Evolutionary conservation across 805 yeast species (phyloP).

Genomic region (Candida jianshihensis): DNA sequence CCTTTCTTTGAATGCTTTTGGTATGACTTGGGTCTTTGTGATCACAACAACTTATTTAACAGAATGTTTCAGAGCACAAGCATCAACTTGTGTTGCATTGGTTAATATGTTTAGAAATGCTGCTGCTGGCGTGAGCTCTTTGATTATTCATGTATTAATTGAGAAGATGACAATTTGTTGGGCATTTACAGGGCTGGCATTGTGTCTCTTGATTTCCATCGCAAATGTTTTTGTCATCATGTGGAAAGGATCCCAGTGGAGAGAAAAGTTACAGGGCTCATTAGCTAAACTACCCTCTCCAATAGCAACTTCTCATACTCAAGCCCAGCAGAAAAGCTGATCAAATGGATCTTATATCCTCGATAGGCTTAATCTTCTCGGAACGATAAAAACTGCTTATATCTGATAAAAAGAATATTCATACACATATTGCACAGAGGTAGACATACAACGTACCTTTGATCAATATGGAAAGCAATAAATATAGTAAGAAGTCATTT

Average conservation of each 20-base stretch:
- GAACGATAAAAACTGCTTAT: no score
- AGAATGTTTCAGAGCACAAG: constrained; percentile 41
- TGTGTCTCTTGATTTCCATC: constrained; percentile 23
- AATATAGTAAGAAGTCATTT: constrained; percentile 11
- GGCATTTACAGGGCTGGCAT: constrained; percentile 48
- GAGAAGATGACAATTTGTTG: constrained; percentile 40
- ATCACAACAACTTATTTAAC: constrained; percentile 47
- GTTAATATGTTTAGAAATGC: constrained; percentile 46
- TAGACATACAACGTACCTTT: no score
- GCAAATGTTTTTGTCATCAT: constrained; percentile 10
- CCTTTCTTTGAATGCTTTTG: constrained; percentile 41
- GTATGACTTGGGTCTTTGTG: constrained; percentile 50
- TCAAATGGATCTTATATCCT: no score
- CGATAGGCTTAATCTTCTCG: no score
- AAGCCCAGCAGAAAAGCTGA: no score
- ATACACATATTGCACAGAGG: no score
- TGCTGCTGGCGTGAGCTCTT: constrained; percentile 49
- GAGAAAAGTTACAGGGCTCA: constrained; percentile 5
- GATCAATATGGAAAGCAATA: no score
- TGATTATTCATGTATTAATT: constrained; percentile 30
- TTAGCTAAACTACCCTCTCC: no score
- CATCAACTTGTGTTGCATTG: constrained; percentile 47
- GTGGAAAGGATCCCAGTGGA: constrained; percentile 15
- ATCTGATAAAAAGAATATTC: no score
- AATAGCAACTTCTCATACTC: no score